A percentile compares a stretch with the other conserved stretches of the same genome.
These are phyloP conservation scores for Tetrapisispora namnaoensis DNA, from an alignment of 805 yeast genomes.

Conservation along the genomic window DNA sequence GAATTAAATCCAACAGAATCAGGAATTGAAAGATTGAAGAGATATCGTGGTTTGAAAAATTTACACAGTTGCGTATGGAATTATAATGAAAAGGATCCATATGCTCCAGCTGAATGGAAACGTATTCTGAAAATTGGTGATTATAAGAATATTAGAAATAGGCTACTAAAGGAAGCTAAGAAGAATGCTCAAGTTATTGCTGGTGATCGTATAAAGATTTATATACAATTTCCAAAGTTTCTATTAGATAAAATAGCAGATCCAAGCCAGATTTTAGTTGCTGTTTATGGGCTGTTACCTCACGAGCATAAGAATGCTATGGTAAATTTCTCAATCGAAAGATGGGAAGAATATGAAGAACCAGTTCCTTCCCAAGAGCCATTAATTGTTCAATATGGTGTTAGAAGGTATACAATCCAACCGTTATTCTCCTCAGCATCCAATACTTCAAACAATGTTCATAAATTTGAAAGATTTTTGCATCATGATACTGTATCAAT, in stretches of 20 bases:
- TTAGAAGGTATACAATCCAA: constrained; percentile 70
- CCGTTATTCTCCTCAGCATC: constrained; percentile 79
- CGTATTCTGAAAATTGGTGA: constrained; percentile 65
- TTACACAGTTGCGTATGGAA: constrained; percentile 81
- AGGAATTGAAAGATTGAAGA: constrained; percentile 62
- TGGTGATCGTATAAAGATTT: constrained; percentile 57
- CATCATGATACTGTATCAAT: constrained; percentile 67
- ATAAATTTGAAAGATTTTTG: constrained; percentile 73
- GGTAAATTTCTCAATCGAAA: constrained; percentile 68
- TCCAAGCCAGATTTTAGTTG: constrained; percentile 41
- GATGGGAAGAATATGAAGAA: constrained; percentile 83
- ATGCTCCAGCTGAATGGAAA: constrained; percentile 70
- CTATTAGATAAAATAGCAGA: constrained; percentile 37
- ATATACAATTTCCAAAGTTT: constrained; percentile 45
- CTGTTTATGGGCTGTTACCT: constrained; percentile 62
- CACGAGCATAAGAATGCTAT: constrained; percentile 84
- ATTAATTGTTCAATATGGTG: constrained; percentile 84
- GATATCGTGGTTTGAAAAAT: constrained; percentile 83
- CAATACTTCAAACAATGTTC: constrained; percentile 72
- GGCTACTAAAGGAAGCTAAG: constrained; percentile 48
- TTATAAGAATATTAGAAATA: constrained; percentile 66
- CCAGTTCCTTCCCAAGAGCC: constrained; percentile 80
- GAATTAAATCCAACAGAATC: constrained; percentile 70
- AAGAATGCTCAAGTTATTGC: constrained; percentile 39
- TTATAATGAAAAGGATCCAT: constrained; percentile 67